Evolutionary conservation across 495 filamentous ascomycete genomes (phyloP).

Genomic region (Trichoderma parareesei): DNA sequence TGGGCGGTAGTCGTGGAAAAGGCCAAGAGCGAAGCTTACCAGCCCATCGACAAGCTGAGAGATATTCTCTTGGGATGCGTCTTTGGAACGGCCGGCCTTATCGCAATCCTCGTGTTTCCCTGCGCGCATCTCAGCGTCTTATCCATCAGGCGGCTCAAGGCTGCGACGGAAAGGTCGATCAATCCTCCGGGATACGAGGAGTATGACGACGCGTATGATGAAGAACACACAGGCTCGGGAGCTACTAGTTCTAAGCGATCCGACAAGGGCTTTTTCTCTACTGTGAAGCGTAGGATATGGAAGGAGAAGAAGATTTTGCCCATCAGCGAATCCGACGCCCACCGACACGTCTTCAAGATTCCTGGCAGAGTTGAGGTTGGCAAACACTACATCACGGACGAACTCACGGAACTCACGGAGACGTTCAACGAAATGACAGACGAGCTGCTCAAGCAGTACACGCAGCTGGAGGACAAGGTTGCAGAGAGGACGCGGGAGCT

Average conservation of each 20-base stretch:
- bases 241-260: slow-evolving; percentile 29
- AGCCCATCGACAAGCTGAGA: slow-evolving; percentile 63
- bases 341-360: slow-evolving; percentile 63
- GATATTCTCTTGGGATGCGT: slow-evolving; percentile 76
- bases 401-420: slow-evolving; percentile 74
- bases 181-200: slow-evolving; percentile 50
- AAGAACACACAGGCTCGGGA: slow-evolving; percentile 35
- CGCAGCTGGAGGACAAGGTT: slow-evolving; percentile 74
- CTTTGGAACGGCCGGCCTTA: slow-evolving; percentile 67
- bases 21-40: slow-evolving; percentile 59
- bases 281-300: slow-evolving; percentile 26
- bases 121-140: slow-evolving; percentile 71
- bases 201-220: slow-evolving; percentile 30
- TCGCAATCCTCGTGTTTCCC: slow-evolving; percentile 61
- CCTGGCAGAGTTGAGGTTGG: slow-evolving; percentile 70
- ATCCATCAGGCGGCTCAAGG: slow-evolving; percentile 69
- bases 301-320: slow-evolving; percentile 21
- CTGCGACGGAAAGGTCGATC: slow-evolving; percentile 70
- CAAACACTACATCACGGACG: slow-evolving; percentile 71
- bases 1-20: slow-evolving; percentile 82
- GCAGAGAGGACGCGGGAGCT: slow-evolving; percentile 73
- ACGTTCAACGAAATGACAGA: slow-evolving; percentile 95
- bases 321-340: slow-evolving; percentile 34
- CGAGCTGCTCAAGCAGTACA: slow-evolving; percentile 79
- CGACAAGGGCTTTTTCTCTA: slow-evolving; percentile 29